Base-by-base conservation (phyloP, 495 filamentous ascomycete species). In the Jackrogersella multiformis region DNA sequence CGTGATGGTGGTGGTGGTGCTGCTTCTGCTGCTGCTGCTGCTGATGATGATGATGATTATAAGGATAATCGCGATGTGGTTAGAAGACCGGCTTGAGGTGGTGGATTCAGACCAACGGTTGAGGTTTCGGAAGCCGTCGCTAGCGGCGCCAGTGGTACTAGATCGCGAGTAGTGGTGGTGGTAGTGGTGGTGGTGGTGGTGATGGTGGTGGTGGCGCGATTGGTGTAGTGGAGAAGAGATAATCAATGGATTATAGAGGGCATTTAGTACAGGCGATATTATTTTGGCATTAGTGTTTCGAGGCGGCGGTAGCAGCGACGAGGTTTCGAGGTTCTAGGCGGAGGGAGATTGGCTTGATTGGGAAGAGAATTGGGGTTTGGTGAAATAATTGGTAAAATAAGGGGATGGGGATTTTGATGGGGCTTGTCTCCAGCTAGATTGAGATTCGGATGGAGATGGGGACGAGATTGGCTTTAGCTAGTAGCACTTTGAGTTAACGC, bases 31-130 rank as follows among this genome's bases (percentile, higher is more conserved):
- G 26, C 3, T 55, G 46, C 13, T 38, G 49, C 20, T 24, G 42
- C 13, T 46, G 55, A 7, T 34, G 16, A 51, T 51, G 7, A 5
- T 15, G 26, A 46, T 15, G 45, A 18, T 26, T 46, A 41, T 52
- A 7, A 18, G 28, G 58, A 45, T 68, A 30, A 34, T 72, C 61
- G 44, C 82, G 80, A 46, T 79, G 10, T 66, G 65, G 3, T 82
- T 77, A 36, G 89, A 90, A 28, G 82, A 77, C 45, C 80, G 86
- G 75, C 90, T 93, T 42, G 89, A 92, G 8, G 84, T 73, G 18
- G 92, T 92, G 3, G 90, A 92, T 24, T 89, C 86, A 24, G 91
- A 94, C 92, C 91, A 94, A 55, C 91, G 88, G 76, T 94, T 92
- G 71, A 92, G 82, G 60, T 88, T 92, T 30, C 86, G 87, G 39